Evolutionary conservation across 306 rosid species (phyloP).

Genomic region (Astragalus glycyphyllos): DNA sequence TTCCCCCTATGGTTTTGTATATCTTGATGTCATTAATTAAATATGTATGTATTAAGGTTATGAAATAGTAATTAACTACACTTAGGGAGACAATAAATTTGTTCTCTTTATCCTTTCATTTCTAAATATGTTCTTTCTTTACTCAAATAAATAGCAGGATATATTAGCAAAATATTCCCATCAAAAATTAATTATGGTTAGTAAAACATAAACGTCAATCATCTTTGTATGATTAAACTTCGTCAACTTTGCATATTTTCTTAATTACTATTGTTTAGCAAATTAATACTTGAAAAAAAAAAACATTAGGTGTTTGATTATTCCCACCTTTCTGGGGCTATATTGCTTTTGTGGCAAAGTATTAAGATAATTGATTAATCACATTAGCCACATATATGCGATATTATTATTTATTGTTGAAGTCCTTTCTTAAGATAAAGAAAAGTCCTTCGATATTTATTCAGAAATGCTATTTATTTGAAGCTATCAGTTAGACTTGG

Average conservation of each 20-base stretch:
- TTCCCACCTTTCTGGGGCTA: constrained; percentile 29
- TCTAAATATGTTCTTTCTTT: background rate
- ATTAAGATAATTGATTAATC: background rate
- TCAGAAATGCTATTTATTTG: constrained; percentile 5
- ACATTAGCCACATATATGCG: background rate
- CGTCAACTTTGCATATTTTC: constrained; percentile 23
- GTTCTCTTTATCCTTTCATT: background rate
- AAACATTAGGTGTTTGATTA: constrained; percentile 37
- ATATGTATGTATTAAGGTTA: background rate
- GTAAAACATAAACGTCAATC: constrained; percentile 30
- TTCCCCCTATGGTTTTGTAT: background rate
- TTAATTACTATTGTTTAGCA: constrained; percentile 16
- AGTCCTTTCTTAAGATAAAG: background rate
- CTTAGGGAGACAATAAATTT: constrained; percentile 12
- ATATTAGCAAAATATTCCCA: background rate
- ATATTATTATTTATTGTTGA: constrained; percentile 23
- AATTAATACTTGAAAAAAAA: constrained; percentile 32
- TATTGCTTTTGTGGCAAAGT: constrained; percentile 21
- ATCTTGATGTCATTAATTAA: constrained; percentile 23
- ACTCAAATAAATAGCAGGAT: background rate
- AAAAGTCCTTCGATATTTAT: background rate
- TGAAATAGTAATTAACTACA: constrained; percentile 26
- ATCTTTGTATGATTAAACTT: constrained; percentile 22
- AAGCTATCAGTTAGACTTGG: background rate
- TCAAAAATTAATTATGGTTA: constrained; percentile 1